These are phyloP conservation scores for Elongisporangium undulatum DNA, from an alignment of 352 stramenopile species.

Conservation along the genomic window DNA sequence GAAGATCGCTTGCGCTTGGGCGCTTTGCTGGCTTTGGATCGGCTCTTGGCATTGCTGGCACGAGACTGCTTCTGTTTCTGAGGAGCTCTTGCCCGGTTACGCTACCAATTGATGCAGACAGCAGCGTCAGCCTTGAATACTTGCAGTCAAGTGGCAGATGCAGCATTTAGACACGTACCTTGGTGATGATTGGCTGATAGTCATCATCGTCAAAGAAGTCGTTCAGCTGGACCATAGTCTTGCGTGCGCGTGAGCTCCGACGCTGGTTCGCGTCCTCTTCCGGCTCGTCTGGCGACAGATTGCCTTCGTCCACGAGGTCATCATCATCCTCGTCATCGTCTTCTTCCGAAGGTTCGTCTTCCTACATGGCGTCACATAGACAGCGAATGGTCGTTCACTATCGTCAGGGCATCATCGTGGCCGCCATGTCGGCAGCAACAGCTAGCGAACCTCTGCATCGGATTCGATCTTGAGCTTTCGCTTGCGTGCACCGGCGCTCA, in stretches of 20 bases:
- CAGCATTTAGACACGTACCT: neutral
- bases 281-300: constrained; percentile 15
- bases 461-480: neutral
- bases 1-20: constrained; percentile 3
- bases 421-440: neutral
- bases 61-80: neutral
- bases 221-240: neutral
- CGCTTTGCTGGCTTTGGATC: constrained; percentile 19
- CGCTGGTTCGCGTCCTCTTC: constrained; percentile 20
- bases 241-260: constrained; percentile 27
- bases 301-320: constrained; percentile 4
- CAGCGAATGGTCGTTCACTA: neutral
- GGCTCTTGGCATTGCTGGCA: constrained; percentile 10
- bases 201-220: constrained; percentile 6
- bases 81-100: neutral
- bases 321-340: constrained; percentile 15
- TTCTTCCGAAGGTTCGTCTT: constrained; percentile 11
- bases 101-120: neutral
- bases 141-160: neutral
- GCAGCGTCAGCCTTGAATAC: neutral
- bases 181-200: constrained; percentile 7
- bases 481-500: neutral
- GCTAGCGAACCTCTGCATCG: neutral
- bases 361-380: constrained; percentile 1
- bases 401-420: neutral